Conservation (phyloP, 2,329 filamentous ascomycete genomes). For the Clonostachys rosea region DNA sequence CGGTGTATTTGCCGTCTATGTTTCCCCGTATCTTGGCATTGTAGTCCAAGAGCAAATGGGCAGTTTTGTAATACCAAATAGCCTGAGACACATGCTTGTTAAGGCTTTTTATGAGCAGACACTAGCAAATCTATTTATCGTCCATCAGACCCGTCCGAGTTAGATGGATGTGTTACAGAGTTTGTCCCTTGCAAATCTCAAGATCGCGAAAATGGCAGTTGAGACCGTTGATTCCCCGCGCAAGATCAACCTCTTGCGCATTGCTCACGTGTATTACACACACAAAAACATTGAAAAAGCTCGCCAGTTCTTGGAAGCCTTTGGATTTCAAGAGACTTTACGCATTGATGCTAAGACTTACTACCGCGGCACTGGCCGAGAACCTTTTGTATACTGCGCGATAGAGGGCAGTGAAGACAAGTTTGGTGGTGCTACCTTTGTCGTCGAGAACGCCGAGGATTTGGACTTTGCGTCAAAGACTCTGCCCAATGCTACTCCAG, state of each 20-base stretch:
- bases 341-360: constrained; percentile 40
- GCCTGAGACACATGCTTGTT: no score
- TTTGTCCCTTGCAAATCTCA: no score
- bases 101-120: no score
- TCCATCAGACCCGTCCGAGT: no score
- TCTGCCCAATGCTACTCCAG: constrained; percentile 38
- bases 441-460: constrained; percentile 51
- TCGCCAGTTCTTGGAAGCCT: constrained; percentile 37
- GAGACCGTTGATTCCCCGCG: not conserved
- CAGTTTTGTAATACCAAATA: no score
- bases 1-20: no score
- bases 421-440: constrained; percentile 55
- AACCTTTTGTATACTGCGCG: constrained; percentile 55
- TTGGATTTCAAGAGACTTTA: constrained; percentile 36
- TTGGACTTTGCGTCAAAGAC: constrained; percentile 41
- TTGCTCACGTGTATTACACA: constrained; percentile 42
- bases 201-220: no score
- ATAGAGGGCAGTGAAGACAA: constrained; percentile 36
- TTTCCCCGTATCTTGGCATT: no score
- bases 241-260: not conserved
- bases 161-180: no score
- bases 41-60: no score
- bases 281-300: constrained; percentile 36
- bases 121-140: no score
- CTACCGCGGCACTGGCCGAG: constrained; percentile 56